These are phyloP conservation scores for Globisporangium lucens DNA, from an alignment of 352 stramenopile genomes.

Conservation along the genomic window DNA sequence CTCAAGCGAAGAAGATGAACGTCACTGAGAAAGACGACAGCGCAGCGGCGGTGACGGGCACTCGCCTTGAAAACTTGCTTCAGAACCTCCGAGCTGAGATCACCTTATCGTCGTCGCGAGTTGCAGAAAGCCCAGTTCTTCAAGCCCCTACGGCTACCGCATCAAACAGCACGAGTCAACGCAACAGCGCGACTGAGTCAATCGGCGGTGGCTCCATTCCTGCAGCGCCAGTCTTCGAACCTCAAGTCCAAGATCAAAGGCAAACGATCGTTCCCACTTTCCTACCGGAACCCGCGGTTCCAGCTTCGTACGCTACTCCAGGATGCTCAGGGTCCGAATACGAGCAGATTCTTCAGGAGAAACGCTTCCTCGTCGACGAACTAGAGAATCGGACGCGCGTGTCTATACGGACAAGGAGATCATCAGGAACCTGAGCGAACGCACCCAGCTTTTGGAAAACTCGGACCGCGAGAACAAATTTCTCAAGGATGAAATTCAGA, in stretches of 20 bases:
- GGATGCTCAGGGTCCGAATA: slow-evolving; percentile 24
- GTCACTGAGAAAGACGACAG: not conserved
- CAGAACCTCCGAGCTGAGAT: slow-evolving; percentile 18
- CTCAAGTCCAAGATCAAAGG: slow-evolving; percentile 1
- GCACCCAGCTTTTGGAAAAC: slow-evolving; percentile 35
- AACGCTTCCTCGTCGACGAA: slow-evolving; percentile 25
- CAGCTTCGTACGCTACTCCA: not conserved
- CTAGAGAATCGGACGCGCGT: slow-evolving; percentile 17
- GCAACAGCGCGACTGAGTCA: not conserved
- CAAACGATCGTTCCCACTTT: slow-evolving; percentile 7
- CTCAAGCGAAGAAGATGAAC: slow-evolving; percentile 12
- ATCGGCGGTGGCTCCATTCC: not conserved
- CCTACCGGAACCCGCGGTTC: not conserved
- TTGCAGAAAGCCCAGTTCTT: not conserved
- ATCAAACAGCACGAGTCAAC: not conserved
- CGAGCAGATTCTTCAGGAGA: slow-evolving; percentile 40
- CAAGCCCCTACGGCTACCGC: not conserved
- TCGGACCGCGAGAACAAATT: slow-evolving; percentile 51
- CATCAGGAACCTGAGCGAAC: slow-evolving; percentile 37
- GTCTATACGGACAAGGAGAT: slow-evolving; percentile 34
- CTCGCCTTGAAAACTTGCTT: slow-evolving; percentile 15
- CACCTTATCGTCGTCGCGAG: slow-evolving; percentile 5
- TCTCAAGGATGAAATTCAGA: slow-evolving; percentile 62
- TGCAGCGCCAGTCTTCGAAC: not conserved
- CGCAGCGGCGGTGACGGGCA: not conserved